These are phyloP conservation scores for Tephrocybe sp. DNA, from an alignment of 768 basidiomycete species.

Conservation along the genomic window DNA sequence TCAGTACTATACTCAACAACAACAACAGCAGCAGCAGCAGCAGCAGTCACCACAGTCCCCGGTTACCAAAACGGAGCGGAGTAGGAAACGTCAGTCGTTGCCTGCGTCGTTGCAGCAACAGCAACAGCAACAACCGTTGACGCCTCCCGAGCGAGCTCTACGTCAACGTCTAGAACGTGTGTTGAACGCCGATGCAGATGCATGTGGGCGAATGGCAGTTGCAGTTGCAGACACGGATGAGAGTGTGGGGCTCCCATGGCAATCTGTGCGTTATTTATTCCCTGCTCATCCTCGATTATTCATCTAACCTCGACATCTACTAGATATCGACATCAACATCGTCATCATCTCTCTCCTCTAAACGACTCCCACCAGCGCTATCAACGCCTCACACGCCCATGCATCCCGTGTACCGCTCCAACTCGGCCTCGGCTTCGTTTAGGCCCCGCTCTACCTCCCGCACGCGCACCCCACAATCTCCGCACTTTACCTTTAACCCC, in stretches of 20 bases:
- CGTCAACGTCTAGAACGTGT: constrained; percentile 52
- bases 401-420: background rate
- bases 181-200: constrained; percentile 19
- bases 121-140: constrained; percentile 18
- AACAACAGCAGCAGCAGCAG: background rate
- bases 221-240: no score
- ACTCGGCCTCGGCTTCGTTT: no score
- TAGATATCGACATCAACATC: background rate
- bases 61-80: background rate
- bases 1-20: background rate
- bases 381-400: background rate
- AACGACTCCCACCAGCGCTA: background rate
- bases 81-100: constrained; percentile 11
- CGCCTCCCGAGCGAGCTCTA: constrained; percentile 54
- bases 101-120: constrained; percentile 11
- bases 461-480: background rate
- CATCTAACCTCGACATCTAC: no score
- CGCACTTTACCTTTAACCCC: background rate
- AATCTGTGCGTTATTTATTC: no score
- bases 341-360: background rate
- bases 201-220: no score
- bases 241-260: no score
- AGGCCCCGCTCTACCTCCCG: background rate
- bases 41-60: background rate
- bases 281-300: no score